Base-by-base conservation (phyloP, 176 grass and related monocot genomes). In the Saccharum officinarum region DNA sequence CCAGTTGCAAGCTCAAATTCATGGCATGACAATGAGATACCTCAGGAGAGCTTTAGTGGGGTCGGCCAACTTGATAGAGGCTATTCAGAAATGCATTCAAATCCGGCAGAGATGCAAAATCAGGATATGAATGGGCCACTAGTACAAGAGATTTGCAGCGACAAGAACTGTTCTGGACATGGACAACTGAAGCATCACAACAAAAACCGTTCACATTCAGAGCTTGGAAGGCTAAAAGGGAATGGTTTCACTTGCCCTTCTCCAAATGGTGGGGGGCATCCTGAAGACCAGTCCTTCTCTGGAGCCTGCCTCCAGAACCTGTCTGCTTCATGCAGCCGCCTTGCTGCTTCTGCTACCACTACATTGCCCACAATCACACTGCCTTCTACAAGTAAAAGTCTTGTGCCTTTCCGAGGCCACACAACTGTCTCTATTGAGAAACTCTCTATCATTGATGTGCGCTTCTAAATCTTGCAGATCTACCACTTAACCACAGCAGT, bases 281-380 rank as follows among this genome's bases (percentile, higher is more conserved):
- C 11, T 31, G 33, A 59, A n/a, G 41, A 41, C 41, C 9, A 34
- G 22, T 41, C 77, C 42, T 86, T 49, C 41, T 50, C 55, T 26
- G 57, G 34, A 52, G 15, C 77, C 45, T 1, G 15, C 33, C 44
- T 67, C 69, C 70, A 73, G 54, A 86, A 49, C 65, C 57, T 86
- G 84, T 49, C 73, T 79, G 73, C 88, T 82, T 89, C 88, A 76
- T 89, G 83, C 77, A 86, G 64, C 31, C 70, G 16, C 77, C 49
- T 76, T 52, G 62, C 62, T 41, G 37, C 71, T 39, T 78, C 75
- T 0, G 67, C 44, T 78, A 36, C 65, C 33, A 71, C 71, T 41
- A 63, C 49, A 61, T 64, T 49, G 23, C 72, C 83, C 39, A 77
- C 23, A 31, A 77, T 52, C 42, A 52, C 65, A 34, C 25, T 17